Conservation (phyloP, 2,329 filamentous ascomycete genomes). For the Coniochaeta sp. region DNA sequence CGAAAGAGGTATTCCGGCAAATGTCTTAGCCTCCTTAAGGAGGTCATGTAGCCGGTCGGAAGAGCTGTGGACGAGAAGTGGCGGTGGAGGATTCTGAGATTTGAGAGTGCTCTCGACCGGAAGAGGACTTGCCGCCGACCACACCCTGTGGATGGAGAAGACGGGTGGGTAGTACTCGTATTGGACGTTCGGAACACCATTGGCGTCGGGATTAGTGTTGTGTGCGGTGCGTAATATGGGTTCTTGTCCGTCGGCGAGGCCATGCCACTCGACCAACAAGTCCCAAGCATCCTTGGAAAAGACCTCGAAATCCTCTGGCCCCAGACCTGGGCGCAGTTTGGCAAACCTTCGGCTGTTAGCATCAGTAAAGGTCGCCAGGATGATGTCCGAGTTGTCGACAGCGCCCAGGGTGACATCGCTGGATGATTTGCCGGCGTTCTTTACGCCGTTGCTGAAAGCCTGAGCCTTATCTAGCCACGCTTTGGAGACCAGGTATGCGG, state of each 20-base stretch:
- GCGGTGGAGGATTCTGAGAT: slow-evolving; percentile 53
- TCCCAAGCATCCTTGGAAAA: slow-evolving; percentile 79
- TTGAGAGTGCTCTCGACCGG: slow-evolving; percentile 52
- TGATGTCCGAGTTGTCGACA: slow-evolving; percentile 81
- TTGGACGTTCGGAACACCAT: slow-evolving; percentile 56
- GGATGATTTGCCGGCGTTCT: slow-evolving; percentile 51
- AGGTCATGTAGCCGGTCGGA: slow-evolving; percentile 68
- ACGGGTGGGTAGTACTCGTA: slow-evolving; percentile 83
- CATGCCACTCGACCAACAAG: slow-evolving; percentile 75
- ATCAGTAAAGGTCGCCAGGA: slow-evolving; percentile 52
- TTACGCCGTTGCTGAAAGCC: slow-evolving; percentile 51
- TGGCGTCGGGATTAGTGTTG: slow-evolving; percentile 58
- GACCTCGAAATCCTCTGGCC: slow-evolving; percentile 66
- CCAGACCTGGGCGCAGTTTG: slow-evolving; percentile 62
- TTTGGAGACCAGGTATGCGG: slow-evolving; percentile 71
- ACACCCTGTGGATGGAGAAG: slow-evolving; percentile 77
- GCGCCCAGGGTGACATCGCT: slow-evolving; percentile 61
- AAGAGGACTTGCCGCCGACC: slow-evolving; percentile 50
- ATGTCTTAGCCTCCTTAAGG: slow-evolving; percentile 63
- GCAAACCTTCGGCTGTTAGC: slow-evolving; percentile 53
- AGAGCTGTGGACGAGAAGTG: slow-evolving; percentile 63
- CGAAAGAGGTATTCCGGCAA: slow-evolving; percentile 57
- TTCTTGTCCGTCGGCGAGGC: slow-evolving; percentile 59
- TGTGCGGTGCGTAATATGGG: slow-evolving; percentile 72
- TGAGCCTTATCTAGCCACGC: slow-evolving; percentile 72